phyloP scores from a whole-genome alignment of 2,329 filamentous ascomycete species.

The Claviceps cyperi region DNA sequence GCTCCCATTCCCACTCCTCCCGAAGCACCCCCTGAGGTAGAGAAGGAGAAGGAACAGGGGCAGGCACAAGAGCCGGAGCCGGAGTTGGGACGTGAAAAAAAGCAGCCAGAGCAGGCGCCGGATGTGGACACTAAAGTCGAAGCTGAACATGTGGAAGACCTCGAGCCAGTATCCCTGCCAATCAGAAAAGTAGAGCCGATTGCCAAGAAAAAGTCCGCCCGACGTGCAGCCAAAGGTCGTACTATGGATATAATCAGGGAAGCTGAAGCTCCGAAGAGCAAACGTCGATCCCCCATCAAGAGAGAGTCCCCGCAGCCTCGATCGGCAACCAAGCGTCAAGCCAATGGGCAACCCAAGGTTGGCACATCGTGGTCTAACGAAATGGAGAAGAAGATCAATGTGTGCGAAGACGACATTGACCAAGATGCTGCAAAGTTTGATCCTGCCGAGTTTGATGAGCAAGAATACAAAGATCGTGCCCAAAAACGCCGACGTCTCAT shows the following conservation, averaged over 20 bases:
- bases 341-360: slow-evolving; percentile 50
- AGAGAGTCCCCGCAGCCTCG: slow-evolving; percentile 33
- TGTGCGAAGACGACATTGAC: slow-evolving; percentile 27
- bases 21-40: slow-evolving; percentile 9
- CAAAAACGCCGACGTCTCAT: slow-evolving; percentile 58
- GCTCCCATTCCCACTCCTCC: slow-evolving; percentile 26
- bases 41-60: background rate
- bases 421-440: slow-evolving; percentile 31
- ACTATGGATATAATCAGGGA: slow-evolving; percentile 38
- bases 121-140: slow-evolving; percentile 19
- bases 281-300: slow-evolving; percentile 36
- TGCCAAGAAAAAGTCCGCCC: slow-evolving; percentile 17
- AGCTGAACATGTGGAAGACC: slow-evolving; percentile 16
- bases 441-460: slow-evolving; percentile 26
- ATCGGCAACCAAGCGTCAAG: slow-evolving; percentile 41
- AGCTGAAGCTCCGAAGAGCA: slow-evolving; percentile 32
- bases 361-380: slow-evolving; percentile 42
- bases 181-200: slow-evolving; percentile 13
- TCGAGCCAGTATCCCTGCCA: slow-evolving; percentile 17
- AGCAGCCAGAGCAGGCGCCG: background rate
- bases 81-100: too few relatives aligned
- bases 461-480: slow-evolving; percentile 37
- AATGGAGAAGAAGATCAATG: slow-evolving; percentile 27
- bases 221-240: slow-evolving; percentile 32
- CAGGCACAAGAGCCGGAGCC: slow-evolving; percentile 4